These are phyloP conservation scores for Cyamopsis tetragonoloba DNA, from an alignment of 306 rosid genomes.

Conservation along the genomic window DNA sequence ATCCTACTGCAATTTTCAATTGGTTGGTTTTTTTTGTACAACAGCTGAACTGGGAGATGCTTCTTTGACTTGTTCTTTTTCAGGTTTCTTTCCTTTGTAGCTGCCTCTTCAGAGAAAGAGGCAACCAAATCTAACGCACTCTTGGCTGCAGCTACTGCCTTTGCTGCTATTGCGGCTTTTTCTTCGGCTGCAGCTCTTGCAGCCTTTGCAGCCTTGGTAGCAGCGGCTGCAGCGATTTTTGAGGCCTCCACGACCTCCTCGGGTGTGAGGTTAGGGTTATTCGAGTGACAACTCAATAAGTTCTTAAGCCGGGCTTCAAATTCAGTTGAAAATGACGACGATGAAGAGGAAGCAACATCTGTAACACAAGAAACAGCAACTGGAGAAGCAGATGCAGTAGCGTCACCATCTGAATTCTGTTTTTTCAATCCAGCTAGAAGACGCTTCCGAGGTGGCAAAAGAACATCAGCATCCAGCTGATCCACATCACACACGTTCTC, in stretches of 20 bases:
- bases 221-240: constrained; percentile 53
- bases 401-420: constrained; percentile 62
- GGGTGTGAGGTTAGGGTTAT: constrained; percentile 56
- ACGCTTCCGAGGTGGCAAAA: constrained; percentile 93
- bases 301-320: constrained; percentile 61
- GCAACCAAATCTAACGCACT: constrained; percentile 86
- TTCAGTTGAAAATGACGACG: constrained; percentile 43
- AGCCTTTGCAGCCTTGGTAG: constrained; percentile 67
- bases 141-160: constrained; percentile 86
- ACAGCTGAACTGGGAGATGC: constrained; percentile 88
- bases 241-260: constrained; percentile 74
- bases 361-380: constrained; percentile 57
- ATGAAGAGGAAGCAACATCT: constrained; percentile 48
- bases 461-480: constrained; percentile 87
- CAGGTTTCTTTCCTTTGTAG: constrained; percentile 51
- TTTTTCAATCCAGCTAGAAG: constrained; percentile 94
- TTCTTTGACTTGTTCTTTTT: constrained; percentile 81
- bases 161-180: constrained; percentile 78
- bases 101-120: constrained; percentile 64
- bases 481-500: constrained; percentile 70
- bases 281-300: constrained; percentile 60
- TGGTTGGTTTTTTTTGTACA: constrained; percentile 86
- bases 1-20: constrained; percentile 60
- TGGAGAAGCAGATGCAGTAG: constrained; percentile 45
- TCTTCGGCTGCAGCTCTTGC: constrained; percentile 83